These are phyloP conservation scores for Acanthamoeba culbertsoni DNA, from an alignment of 208 protist genomes.

Conservation along the genomic window DNA sequence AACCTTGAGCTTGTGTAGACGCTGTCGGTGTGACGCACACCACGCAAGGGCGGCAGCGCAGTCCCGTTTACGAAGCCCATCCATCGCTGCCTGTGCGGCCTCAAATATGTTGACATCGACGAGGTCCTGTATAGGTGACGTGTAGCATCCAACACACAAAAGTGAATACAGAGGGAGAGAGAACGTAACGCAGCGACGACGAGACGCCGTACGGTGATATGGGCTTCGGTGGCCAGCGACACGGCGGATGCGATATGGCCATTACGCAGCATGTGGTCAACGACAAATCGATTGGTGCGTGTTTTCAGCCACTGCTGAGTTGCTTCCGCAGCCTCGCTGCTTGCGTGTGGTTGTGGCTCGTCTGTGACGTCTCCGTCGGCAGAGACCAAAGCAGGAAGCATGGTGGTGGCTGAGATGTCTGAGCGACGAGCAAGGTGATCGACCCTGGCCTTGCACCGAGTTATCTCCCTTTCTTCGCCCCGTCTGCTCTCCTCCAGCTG, in stretches of 20 bases:
- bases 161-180: neutral
- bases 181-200: neutral
- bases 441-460: neutral
- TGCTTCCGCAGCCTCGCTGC: neutral
- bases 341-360: no score
- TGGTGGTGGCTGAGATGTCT: neutral
- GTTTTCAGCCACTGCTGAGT: neutral
- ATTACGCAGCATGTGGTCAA: conserved; percentile 46
- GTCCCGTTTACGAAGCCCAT: neutral
- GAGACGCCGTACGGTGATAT: neutral
- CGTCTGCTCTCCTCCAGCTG: conserved; percentile 36
- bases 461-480: neutral
- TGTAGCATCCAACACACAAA: no score
- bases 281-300: neutral
- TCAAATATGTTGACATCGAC: conserved; percentile 52
- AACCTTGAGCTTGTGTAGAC: conserved; percentile 44
- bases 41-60: conserved; percentile 6
- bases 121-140: conserved; percentile 15
- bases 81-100: neutral
- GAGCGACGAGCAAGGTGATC: neutral
- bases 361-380: neutral
- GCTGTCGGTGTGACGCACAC: neutral
- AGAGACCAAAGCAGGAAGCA: neutral
- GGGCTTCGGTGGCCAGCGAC: neutral
- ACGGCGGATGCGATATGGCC: neutral